A percentile compares a stretch with the other conserved stretches of the same genome.
phyloP scores from a whole-genome alignment of 1,139 yeast species.

The Yamadazyma epiphylla region DNA sequence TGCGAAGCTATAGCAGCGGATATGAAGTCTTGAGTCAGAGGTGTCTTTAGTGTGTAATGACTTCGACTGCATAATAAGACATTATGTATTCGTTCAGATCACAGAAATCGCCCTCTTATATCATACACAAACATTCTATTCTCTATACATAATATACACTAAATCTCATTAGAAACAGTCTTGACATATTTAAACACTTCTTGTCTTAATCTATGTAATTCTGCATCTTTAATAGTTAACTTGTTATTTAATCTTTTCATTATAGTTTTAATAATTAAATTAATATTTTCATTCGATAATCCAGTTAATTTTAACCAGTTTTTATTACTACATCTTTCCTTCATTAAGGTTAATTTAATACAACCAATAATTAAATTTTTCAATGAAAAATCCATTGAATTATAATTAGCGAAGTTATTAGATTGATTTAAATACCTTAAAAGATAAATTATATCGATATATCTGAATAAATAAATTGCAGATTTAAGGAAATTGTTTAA shows the following conservation, averaged over 20 bases:
- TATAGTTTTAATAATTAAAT: conserved; percentile 33
- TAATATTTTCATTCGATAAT: conserved; percentile 34
- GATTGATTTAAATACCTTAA: conserved; percentile 47
- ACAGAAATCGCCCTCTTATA: no score
- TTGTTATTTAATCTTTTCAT: conserved; percentile 44
- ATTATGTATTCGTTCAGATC: no score
- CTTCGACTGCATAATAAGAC: no score
- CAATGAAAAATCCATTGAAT: conserved; percentile 45
- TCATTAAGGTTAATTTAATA: conserved; percentile 36
- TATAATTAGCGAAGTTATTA: conserved; percentile 40
- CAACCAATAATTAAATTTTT: conserved; percentile 45
- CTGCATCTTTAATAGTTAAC: conserved; percentile 35
- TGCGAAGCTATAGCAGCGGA: no score
- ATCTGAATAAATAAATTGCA: conserved; percentile 42
- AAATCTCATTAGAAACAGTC: conserved; percentile 36
- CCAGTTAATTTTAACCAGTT: conserved; percentile 41
- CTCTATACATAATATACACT: conserved; percentile 5
- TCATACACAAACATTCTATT: neutral
- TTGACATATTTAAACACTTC: conserved; percentile 44
- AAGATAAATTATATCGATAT: conserved; percentile 47
- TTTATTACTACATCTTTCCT: conserved; percentile 22
- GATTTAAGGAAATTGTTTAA: conserved; percentile 40
- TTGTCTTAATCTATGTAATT: conserved; percentile 34
- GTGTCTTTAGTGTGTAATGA: no score
- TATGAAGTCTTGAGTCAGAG: no score